Evolutionary conservation across 495 filamentous ascomycete species (phyloP).

Genomic region (Aspergillus homomorphus): DNA sequence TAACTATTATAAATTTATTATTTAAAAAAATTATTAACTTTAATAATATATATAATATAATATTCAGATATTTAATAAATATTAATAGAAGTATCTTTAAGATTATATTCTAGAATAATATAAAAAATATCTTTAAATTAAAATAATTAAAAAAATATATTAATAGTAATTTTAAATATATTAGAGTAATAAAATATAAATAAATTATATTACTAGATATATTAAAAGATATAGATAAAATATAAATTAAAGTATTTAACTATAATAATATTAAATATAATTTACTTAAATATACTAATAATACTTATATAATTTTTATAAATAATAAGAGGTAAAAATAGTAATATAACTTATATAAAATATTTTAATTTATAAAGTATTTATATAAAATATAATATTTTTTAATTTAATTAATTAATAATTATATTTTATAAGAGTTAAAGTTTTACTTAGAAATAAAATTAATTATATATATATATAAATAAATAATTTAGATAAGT

Average conservation of each 20-base stretch:
- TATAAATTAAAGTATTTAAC: neutral
- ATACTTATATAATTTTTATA: neutral
- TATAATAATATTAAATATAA: neutral
- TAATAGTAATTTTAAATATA: neutral
- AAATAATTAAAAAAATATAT: neutral
- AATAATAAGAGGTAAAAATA: neutral
- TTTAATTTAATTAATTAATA: neutral
- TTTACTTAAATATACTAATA: neutral
- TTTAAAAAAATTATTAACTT: neutral
- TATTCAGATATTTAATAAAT: neutral
- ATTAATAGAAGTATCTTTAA: neutral
- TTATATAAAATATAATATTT: neutral
- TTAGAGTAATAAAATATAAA: neutral
- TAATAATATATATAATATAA: neutral
- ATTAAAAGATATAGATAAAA: neutral
- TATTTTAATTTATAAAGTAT: neutral
- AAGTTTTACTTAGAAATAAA: neutral
- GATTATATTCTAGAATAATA: neutral
- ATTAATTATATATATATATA: neutral
- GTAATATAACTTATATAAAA: neutral
- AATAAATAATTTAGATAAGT: neutral
- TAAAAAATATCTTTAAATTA: neutral
- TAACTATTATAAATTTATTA: no score
- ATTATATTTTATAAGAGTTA: neutral
- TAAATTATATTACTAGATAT: neutral